Base-by-base conservation (phyloP, 768 basidiomycete genomes). In the Trametes punicea region DNA sequence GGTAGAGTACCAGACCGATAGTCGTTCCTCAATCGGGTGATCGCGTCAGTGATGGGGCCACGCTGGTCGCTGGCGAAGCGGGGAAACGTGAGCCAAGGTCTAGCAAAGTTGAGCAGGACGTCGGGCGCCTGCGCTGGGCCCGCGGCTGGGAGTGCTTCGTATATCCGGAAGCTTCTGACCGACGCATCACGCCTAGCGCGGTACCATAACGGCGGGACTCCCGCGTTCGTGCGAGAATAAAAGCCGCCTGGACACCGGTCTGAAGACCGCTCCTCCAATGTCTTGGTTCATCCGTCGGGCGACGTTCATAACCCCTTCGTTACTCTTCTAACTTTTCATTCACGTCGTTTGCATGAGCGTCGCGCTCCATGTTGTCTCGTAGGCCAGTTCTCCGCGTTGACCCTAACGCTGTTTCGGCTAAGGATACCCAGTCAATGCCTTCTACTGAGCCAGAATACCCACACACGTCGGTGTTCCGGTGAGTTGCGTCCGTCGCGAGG, bases 391-490 rank as follows among this genome's bases (percentile, higher is more conserved):
- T 60, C 16, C 59, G 55, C 50, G 45, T 56, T 45, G 59, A 56
- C 40, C 55, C 55, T 29, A 46, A 56, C n/a, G 40, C 50, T 15
- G 27, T 23, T 15, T 29, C 29, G 48, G 58, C 41, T 23, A 60
- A 59, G 46, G 38, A 39, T 46, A 13, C 46, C 16, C 42, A 33
- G 31, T 20, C 39, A 31, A 40, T 27, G 11, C 40, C 51, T 13
- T 50, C 54, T n/a, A n/a, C n/a, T 26, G 49, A 54, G 41, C 38
- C 31, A 21, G 57, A 55, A 29, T 63, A 61, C 40, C 64, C 63
- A 29, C 61, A 66, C 55, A 64, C 62, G 36, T 66, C 67, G 18
- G 65, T 68, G 26, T 66, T 67, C 46, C 62, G 65, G 65, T 68
- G 55, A 46, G 65, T 44, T 20, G 15, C 45, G 18, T 36, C 18